Percentiles rank a stretch among this genome's conserved stretches.
Evolutionary conservation across 805 yeast species (phyloP).

Genomic region (Nakazawaea holstii): DNA sequence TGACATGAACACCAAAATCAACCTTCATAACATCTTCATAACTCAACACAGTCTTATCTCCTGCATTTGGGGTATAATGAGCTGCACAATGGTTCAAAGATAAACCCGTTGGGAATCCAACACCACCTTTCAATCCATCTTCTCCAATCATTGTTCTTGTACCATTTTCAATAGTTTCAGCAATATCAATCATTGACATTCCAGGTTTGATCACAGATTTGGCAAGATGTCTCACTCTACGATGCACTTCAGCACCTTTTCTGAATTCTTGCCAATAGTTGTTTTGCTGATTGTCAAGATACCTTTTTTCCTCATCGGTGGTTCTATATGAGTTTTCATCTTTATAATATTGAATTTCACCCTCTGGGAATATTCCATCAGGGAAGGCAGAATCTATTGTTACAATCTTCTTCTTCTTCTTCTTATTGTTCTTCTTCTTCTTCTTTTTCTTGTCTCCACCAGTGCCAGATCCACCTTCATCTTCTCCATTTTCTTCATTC

Average conservation of each 20-base stretch:
- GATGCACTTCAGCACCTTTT: constrained; percentile 93
- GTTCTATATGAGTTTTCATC: constrained; percentile 67
- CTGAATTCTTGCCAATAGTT: constrained; percentile 82
- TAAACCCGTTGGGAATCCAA: constrained; percentile 98
- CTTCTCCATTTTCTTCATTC: constrained; percentile 28
- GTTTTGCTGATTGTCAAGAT: constrained; percentile 59
- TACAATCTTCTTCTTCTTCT: constrained; percentile 47
- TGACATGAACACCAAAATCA: constrained; percentile 94
- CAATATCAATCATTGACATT: constrained; percentile 85
- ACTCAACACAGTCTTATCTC: constrained; percentile 75
- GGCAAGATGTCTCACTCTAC: constrained; percentile 82
- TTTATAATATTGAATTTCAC: constrained; percentile 78
- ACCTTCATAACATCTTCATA: constrained; percentile 95
- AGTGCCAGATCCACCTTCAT: constrained; percentile 17
- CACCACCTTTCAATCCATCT: constrained; percentile 70
- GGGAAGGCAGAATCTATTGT: constrained; percentile 67
- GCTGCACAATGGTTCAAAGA: constrained; percentile 94
- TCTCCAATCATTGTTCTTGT: constrained; percentile 70
- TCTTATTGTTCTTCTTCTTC: constrained; percentile 54
- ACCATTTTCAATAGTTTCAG: constrained; percentile 82
- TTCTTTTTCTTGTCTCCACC: constrained; percentile 41
- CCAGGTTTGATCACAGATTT: constrained; percentile 79
- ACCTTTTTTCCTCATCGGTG: constrained; percentile 82
- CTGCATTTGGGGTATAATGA: constrained; percentile 95
- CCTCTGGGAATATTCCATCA: constrained; percentile 75